Evolutionary conservation across 768 basidiomycete species (phyloP), one percentile per base, ranked within the genome.

Genomic region (Phaffia australis): DNA sequence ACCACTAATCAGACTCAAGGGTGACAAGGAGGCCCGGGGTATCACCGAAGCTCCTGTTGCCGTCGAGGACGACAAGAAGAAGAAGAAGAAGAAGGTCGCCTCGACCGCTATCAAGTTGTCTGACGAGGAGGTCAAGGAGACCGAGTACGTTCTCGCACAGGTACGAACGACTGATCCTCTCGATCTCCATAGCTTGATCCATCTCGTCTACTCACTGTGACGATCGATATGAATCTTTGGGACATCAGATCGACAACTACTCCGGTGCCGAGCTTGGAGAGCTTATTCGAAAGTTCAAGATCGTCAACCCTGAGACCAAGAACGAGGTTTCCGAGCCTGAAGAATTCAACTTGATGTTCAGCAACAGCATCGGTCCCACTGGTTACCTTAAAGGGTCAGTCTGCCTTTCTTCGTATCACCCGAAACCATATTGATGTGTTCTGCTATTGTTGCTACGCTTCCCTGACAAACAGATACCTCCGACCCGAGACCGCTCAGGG

Each of bases 301-400:
- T 98, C 74, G 80, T 81, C 59, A 94, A 93, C 75, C 94, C 94
- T 1, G 89, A 88, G 70, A 94, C 93, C 0, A 87, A 84, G 72
- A 97, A 99, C 76, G 87, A 88, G 73, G 87, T 98, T 35, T 81
- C 86, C 56, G 90, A 93, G 75, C 95, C 95, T 11, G 87, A 89
- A 73, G 85, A 87, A 75, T 99, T 98, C 82, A 99, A 98, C 78
- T 83, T 98, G 74, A 98, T 99, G 95, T 98, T 99, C 78, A 85
- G 89, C 58, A 90, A 87, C 74, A 89, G 87, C 78, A 97, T 99
- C 73, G 95, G 94, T 25, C 94, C 94, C 18, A 97, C 94, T 2
- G 94, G 95, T 30, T 90, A 95, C 76, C 85, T 94, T 78, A 91
- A 90, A 72, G 93, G 92, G 88, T 91, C 72, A 72, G 83, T 72